phyloP scores from a whole-genome alignment of 805 yeast genomes.

The Candida qinlingensis region DNA sequence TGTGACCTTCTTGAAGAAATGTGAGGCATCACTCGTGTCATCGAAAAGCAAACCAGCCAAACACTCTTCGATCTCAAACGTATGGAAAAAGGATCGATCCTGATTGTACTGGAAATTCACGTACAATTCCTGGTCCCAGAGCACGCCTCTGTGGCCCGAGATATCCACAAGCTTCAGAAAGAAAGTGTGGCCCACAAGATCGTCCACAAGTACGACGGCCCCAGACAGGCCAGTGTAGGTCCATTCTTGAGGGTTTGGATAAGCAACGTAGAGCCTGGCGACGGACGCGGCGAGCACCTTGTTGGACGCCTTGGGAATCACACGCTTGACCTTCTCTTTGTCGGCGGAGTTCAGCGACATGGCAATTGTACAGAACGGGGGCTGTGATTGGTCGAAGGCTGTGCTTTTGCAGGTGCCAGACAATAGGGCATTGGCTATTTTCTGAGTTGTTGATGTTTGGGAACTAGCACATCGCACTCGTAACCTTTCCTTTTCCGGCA shows the following conservation, averaged over 20 bases:
- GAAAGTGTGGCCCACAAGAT: conserved; percentile 89
- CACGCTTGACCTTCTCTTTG: conserved; percentile 85
- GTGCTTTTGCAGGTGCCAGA: no score
- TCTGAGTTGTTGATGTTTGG: no score
- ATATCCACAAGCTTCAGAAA: conserved; percentile 88
- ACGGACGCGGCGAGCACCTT: conserved; percentile 87
- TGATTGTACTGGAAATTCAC: conserved; percentile 86
- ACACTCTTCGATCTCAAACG: conserved; percentile 91
- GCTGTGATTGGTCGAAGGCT: no score
- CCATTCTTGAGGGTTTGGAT: conserved; percentile 82
- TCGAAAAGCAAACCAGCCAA: conserved; percentile 83
- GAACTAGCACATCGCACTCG: no score
- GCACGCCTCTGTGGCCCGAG: conserved; percentile 72
- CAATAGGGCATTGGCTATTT: no score
- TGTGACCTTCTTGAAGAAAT: conserved; percentile 73
- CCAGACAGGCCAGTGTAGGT: conserved; percentile 84
- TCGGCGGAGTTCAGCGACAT: conserved; percentile 47
- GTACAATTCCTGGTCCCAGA: conserved; percentile 97
- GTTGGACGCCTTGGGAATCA: conserved; percentile 81
- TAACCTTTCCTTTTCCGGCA: no score
- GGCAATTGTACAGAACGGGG: background rate
- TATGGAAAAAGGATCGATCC: conserved; percentile 91
- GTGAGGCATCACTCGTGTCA: conserved; percentile 82
- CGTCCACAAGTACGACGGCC: conserved; percentile 83
- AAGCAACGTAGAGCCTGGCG: conserved; percentile 84